Conservation (phyloP, 1,139 yeast species). For the Kodamaea alishanica region DNA sequence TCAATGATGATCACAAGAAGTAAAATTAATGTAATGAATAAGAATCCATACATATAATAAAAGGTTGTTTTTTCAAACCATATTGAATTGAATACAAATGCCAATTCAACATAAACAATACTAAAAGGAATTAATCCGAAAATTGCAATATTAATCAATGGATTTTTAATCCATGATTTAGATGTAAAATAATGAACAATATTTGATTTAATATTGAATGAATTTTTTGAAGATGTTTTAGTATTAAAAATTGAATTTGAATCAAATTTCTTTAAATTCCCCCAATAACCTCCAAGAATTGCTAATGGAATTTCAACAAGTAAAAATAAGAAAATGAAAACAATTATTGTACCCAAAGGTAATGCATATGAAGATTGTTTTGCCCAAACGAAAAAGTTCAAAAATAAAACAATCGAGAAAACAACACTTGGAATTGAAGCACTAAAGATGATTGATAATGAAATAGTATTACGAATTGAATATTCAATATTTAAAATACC, state of each 20-base stretch:
- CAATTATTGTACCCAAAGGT: slow-evolving; percentile 38
- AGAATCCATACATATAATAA: slow-evolving; percentile 76
- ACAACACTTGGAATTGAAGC: slow-evolving; percentile 60
- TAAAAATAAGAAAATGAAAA: slow-evolving; percentile 37
- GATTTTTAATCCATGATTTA: slow-evolving; percentile 19
- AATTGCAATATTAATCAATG: slow-evolving; percentile 26
- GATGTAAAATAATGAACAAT: slow-evolving; percentile 4
- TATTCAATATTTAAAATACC: slow-evolving; percentile 28
- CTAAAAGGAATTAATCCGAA: slow-evolving; percentile 77
- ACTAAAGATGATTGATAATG: slow-evolving; percentile 52
- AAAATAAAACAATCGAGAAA: slow-evolving; percentile 48
- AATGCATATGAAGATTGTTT: slow-evolving; percentile 72
- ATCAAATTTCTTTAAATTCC: slow-evolving; percentile 38
- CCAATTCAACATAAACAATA: slow-evolving; percentile 74
- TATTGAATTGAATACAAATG: slow-evolving; percentile 69
- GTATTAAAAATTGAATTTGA: slow-evolving; percentile 16
- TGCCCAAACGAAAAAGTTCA: slow-evolving; percentile 74
- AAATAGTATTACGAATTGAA: slow-evolving; percentile 12
- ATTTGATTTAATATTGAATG: slow-evolving; percentile 5
- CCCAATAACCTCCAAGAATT: slow-evolving; percentile 63
- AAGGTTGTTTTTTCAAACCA: slow-evolving; percentile 81
- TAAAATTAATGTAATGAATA: slow-evolving; percentile 58
- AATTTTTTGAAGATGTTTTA: slow-evolving; percentile 1
- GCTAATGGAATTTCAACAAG: slow-evolving; percentile 72
- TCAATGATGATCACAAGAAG: slow-evolving; percentile 64